Evolutionary conservation across 805 yeast species (phyloP).

Genomic region (Maudiozyma turicensis): DNA sequence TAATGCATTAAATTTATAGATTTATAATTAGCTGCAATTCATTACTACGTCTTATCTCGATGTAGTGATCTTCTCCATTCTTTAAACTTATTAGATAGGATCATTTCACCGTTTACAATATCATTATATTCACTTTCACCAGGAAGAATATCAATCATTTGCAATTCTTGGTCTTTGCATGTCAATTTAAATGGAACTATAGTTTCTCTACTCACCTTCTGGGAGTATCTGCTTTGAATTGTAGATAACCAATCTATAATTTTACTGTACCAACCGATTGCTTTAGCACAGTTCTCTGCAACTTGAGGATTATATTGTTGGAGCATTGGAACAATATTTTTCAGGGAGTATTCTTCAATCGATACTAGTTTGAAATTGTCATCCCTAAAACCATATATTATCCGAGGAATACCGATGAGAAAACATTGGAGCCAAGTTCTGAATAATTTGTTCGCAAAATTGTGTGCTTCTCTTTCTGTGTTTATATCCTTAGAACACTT

Average conservation of each 20-base stretch:
- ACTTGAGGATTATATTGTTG: constrained; percentile 34
- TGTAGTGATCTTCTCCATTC: constrained; percentile 37
- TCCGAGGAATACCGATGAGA: constrained; percentile 66
- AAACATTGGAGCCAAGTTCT: constrained; percentile 93
- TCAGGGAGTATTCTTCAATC: constrained; percentile 68
- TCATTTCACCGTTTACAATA: constrained; percentile 30
- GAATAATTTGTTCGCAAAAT: constrained; percentile 69
- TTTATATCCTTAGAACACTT: constrained; percentile 59
- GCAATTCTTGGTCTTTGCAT: constrained; percentile 40
- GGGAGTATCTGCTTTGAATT: constrained; percentile 20
- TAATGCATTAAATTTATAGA: background rate
- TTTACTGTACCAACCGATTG: constrained; percentile 80
- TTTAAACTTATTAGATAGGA: constrained; percentile 41
- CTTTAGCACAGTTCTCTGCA: constrained; percentile 61
- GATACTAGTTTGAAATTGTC: constrained; percentile 48
- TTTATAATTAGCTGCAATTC: background rate
- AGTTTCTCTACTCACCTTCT: constrained; percentile 48
- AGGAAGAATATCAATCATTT: constrained; percentile 36
- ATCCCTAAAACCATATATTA: constrained; percentile 83
- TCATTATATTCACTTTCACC: constrained; percentile 30
- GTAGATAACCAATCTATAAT: constrained; percentile 64
- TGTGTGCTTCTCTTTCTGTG: constrained; percentile 44
- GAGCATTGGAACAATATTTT: constrained; percentile 62
- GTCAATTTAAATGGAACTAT: constrained; percentile 44
- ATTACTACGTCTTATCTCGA: background rate